phyloP scores from a whole-genome alignment of 306 rosid genomes.

The Lathyrus aphaca region DNA sequence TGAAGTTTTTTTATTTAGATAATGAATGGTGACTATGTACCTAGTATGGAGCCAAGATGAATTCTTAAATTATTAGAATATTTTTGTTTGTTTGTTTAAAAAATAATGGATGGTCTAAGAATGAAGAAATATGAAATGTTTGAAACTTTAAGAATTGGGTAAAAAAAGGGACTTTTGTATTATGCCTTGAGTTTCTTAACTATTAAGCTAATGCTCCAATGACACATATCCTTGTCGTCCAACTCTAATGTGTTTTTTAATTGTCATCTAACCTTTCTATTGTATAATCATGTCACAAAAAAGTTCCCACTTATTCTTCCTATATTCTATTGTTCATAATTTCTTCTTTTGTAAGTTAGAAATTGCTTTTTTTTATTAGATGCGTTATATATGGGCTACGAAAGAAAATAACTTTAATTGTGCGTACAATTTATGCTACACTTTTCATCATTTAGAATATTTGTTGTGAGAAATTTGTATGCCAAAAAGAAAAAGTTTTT shows the following conservation, averaged over 20 bases:
- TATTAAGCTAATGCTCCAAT: slow-evolving; percentile 38
- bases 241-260: slow-evolving; percentile 5
- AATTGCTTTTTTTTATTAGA: slow-evolving; percentile 16
- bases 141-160: slow-evolving; percentile 9
- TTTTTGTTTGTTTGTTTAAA: background rate
- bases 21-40: background rate
- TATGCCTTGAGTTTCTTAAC: slow-evolving; percentile 41
- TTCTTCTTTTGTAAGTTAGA: background rate
- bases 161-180: background rate
- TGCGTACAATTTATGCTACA: slow-evolving; percentile 14
- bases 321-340: background rate
- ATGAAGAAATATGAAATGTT: background rate
- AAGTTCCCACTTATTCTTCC: slow-evolving; percentile 33
- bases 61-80: background rate
- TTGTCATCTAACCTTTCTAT: slow-evolving; percentile 31
- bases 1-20: slow-evolving; percentile 14
- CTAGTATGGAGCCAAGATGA: background rate
- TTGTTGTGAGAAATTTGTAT: background rate
- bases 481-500: background rate
- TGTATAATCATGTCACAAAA: slow-evolving; percentile 29
- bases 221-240: slow-evolving; percentile 30
- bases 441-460: background rate
- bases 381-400: slow-evolving; percentile 13
- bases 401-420: slow-evolving; percentile 12
- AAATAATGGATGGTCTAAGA: slow-evolving; percentile 3